phyloP scores from a whole-genome alignment of 78 protist genomes.

The Chrysochromulina parva region DNA sequence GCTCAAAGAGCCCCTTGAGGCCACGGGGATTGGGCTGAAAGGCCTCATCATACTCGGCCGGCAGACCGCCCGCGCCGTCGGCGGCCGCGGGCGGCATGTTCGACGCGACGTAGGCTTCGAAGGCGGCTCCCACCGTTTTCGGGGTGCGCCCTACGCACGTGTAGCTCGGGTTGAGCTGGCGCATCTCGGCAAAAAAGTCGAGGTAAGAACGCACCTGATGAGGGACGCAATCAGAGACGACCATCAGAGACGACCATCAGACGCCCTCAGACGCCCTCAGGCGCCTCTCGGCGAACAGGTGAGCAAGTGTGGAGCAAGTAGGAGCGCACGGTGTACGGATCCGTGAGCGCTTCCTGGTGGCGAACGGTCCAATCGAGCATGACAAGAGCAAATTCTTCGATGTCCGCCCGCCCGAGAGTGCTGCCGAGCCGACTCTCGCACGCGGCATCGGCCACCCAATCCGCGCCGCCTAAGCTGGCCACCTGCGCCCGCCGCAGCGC shows the following conservation, averaged over 20 bases:
- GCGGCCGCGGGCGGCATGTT: too few relatives aligned
- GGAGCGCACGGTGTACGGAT: background rate
- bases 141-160: background rate
- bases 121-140: background rate
- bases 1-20: background rate
- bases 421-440: background rate
- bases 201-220: background rate
- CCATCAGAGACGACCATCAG: background rate
- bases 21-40: conserved; percentile 14
- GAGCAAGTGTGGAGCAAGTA: background rate
- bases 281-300: background rate
- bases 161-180: background rate
- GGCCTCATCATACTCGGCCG: background rate
- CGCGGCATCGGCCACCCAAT: background rate
- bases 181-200: background rate
- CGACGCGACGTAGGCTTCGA: background rate
- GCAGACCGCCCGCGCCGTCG: too few relatives aligned
- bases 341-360: background rate
- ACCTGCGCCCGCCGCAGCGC: background rate
- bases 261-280: background rate
- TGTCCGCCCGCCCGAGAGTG: background rate
- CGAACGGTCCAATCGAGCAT: background rate
- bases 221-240: background rate
- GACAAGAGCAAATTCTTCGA: background rate
- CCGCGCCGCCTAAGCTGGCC: background rate